Conservation (phyloP, 331 rosid species). For the Quercus lobata region DNA sequence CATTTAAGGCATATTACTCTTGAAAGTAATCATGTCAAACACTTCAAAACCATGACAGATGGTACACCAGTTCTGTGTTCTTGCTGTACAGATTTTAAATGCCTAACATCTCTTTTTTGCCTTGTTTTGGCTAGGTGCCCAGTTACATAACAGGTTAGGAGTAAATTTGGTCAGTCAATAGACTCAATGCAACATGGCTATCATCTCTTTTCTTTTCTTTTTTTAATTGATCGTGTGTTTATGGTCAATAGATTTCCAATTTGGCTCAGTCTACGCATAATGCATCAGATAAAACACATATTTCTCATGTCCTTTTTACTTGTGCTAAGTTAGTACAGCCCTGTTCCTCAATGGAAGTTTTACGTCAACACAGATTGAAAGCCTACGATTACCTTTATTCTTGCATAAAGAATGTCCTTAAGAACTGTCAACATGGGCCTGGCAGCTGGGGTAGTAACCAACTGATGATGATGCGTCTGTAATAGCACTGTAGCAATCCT, state of each 20-base stretch:
- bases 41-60: not conserved
- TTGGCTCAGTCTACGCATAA: not conserved
- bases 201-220: too few species aligned
- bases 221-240: not conserved
- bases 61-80: not conserved
- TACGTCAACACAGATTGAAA: not conserved
- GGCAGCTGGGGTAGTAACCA: slow-evolving; percentile 73
- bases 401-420: slow-evolving; percentile 56
- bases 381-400: slow-evolving; percentile 61
- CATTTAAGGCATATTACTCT: too few species aligned
- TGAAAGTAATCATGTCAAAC: too few species aligned
- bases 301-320: not conserved
- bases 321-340: not conserved
- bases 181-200: too few species aligned
- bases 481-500: slow-evolving; percentile 58
- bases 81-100: not conserved
- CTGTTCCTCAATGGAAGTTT: not conserved
- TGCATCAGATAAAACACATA: not conserved
- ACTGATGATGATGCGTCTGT: slow-evolving; percentile 81
- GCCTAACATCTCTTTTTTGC: not conserved
- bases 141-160: not conserved
- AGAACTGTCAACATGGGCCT: slow-evolving; percentile 64
- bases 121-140: not conserved
- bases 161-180: too few species aligned
- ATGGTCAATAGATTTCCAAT: not conserved